Evolutionary conservation across 345 rosid species (phyloP), one percentile per base, ranked within the genome.

Genomic region (Eucalyptus globulus): DNA sequence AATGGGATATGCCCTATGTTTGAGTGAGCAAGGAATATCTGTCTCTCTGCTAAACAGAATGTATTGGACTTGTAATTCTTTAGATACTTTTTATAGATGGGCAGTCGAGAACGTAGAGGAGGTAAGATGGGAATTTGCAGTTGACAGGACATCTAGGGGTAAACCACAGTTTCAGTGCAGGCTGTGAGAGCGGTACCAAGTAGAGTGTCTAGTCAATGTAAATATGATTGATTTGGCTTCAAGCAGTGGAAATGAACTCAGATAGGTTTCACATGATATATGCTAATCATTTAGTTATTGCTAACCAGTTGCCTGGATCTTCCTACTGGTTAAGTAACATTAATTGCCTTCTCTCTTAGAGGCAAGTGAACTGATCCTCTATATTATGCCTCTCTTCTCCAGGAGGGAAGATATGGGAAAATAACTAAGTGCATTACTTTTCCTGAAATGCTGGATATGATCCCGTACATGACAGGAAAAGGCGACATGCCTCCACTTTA

Each of bases 331-430:
- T 50, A 86, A 87, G 47, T 9, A 51, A 87, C 22, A 54, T 51
- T 87, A 22, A n/a, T 29, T 22, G 29, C 86, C 44, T 50, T 31
- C 80, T 88, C 26, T 87, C 26, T 72, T 62, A 9, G 16, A 86
- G 37, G 24, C 4, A 9, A 86, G 87, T 47, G 54, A 49, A 65
- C 51, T 62, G 29, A 88, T 50, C 58, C 43, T 24, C 56, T 44
- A 11, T 22, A 22, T 56, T 31, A 29, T 45, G 69, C 47, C 47
- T 81, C 86, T 88, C 90, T 91, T 90, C 80, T 44, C 76, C 95
- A 96, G 98, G 98, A 94, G 90, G 98, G 98, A 91, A 91, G 93
- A 92, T 95, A 94, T 69, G 98, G 97, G 54, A 95, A 95, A 90
- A 93, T 95, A 90, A 95, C 95, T 91, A 96, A 95, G 90, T 95